Evolutionary conservation across 768 basidiomycete species (phyloP), one percentile per base, ranked within the genome.

Genomic region (Trametes maxima): DNA sequence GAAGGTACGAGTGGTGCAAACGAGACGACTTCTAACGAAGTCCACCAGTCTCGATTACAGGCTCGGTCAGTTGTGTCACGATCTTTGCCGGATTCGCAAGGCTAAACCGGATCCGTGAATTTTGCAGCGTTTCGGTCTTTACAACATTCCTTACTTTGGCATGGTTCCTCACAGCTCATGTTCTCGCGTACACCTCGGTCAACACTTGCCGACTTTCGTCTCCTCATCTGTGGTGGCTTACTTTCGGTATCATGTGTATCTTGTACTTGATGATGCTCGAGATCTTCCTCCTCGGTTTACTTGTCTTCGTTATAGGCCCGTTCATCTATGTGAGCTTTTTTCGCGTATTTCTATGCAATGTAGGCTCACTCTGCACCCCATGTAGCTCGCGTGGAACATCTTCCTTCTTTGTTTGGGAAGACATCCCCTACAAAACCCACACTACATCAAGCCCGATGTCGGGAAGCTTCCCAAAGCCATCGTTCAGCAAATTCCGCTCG

Each of bases 141-240:
- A 82, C 83, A 16, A 88, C 90, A 19, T 72, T 91, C 59, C 70
- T 90, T 58, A 89, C 88, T n/a, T 69, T 94, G 10, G 85, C 81
- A 57, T 94, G 93, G 90, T 94, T 94, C 67, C 72, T 94, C 25
- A 87, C 85, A 17, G 89, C 91, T 12, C 89, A 94, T 69, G 86
- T 92, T 28, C 76, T 94, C 56, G 82, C 86, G 62, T 94, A 92
- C 68, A 89, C 89, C 16, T 89, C 91, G 8, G 76, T 90, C 28
- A 78, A 86, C 63, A 83, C 86, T 16, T 94, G 92, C 59, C 87
- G 92, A 19, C 74, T 79, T 59, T 78, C 88, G 0, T 83, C 92
- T 13, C 92, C 92, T 8, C 88, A 92, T 65, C 75, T 94, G 36
- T 94, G 92, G 92, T 94, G 90, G 90, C 82, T 93, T 47, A 85